Evolutionary conservation across 163 green algal genomes (phyloP).

Genomic region (Scenedesmus sp.): DNA sequence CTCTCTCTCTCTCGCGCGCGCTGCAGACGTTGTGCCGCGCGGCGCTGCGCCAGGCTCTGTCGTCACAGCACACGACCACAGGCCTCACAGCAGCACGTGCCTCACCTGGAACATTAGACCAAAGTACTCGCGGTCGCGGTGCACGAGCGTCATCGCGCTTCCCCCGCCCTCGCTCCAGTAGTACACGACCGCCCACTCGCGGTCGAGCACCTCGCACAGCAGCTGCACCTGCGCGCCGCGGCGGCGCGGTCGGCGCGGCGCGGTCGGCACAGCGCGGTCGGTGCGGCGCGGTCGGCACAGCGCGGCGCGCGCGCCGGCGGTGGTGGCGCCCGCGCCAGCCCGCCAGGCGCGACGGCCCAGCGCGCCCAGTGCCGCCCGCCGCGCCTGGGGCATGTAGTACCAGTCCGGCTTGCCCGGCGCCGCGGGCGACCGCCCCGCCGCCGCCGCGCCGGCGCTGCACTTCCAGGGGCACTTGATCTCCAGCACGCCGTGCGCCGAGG

Average conservation of each 20-base stretch:
- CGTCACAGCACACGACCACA: neutral
- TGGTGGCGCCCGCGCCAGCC: no score
- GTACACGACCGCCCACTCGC: slow-evolving; percentile 35
- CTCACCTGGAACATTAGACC: slow-evolving; percentile 27
- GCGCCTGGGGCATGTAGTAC: slow-evolving; percentile 40
- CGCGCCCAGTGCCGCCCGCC: no score
- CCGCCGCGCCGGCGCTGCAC: neutral
- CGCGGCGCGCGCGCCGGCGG: no score
- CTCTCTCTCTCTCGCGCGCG: no score
- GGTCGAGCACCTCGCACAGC: slow-evolving; percentile 26
- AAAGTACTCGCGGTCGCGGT: slow-evolving; percentile 32
- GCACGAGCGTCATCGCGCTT: slow-evolving; percentile 25
- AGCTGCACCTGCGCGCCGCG: slow-evolving; percentile 15
- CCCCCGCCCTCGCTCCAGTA: slow-evolving; percentile 18
- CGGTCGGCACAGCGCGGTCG: neutral
- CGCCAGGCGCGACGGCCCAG: no score
- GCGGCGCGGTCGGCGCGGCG: neutral
- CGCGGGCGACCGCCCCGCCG: neutral
- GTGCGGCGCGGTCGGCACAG: neutral
- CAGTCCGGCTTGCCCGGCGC: neutral
- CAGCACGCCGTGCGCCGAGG: slow-evolving; percentile 58
- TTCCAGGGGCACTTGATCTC: slow-evolving; percentile 89
- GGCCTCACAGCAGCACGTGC: neutral
- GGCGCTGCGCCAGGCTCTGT: neutral
- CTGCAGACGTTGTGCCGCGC: neutral